Base-by-base conservation (phyloP, 345 rosid genomes). In the Psidium friedrichsthalianum region DNA sequence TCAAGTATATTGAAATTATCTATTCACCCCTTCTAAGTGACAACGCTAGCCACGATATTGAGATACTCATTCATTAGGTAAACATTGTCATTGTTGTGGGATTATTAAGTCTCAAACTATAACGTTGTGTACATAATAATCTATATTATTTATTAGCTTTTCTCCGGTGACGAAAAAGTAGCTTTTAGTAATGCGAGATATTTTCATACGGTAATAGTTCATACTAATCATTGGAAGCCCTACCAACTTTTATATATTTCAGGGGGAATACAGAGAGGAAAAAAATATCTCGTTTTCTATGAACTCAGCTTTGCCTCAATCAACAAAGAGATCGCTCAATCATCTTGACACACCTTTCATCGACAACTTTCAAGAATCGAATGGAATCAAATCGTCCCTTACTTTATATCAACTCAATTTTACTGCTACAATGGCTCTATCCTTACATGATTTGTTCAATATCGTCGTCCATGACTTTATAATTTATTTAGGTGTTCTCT, bases 391-490 rank as follows among this genome's bases (percentile, higher is more conserved):
- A 59, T 59, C 5, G 5, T 59, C 9, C 27, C 74, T 59, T 12
- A 58, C 69, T 58, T n/a, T 27, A n/a, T 59, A 59, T 27, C 20
- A 27, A 59, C 20, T 59, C 36, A 59, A 8, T 59, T 59, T 59
- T 7, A 16, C 36, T 13, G 18, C 4, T n/a, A 12, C 20, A 12
- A 12, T 58, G 36, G 32, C 69, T 58, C 18, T 32, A 58, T n/a
- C 69, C 1, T 58, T 16, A 12, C 14, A 29, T 58, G 69, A 25
- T 58, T 47, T 1, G 11, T 47, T 47, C 11, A 47, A 47, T 9
- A 47, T 8, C 10, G 1, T 47, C 1, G 1, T 47, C 1, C 4
- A 3, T 13, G 0, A 51, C 11, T 51, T 51, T 51, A 2, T 11
- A 51, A 51, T 51, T 51, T 11, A 3, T 51, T 51, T 51, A 51